A percentile compares a stretch with the other conserved stretches of the same genome.
Conservation (phyloP, 2,329 filamentous ascomycete genomes). For the Graphiopsis chlorocephala region DNA sequence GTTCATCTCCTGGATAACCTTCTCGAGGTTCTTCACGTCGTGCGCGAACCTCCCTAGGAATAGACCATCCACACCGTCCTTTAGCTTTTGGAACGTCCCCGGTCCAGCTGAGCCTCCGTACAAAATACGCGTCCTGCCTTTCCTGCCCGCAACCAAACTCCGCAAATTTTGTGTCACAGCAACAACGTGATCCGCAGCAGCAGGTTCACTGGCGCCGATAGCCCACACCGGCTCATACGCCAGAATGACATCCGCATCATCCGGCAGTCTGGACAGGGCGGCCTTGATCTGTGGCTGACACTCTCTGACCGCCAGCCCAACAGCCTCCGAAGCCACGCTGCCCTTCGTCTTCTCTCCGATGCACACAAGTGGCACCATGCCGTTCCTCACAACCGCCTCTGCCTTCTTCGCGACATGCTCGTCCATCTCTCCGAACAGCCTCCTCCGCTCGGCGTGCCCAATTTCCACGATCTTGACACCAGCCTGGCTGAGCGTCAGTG, state of each 20-base stretch:
- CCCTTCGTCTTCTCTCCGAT: conserved; percentile 65
- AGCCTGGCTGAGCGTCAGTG: conserved; percentile 62
- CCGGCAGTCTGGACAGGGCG: conserved; percentile 60
- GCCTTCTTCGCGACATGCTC: conserved; percentile 66
- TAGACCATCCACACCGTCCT: conserved; percentile 70
- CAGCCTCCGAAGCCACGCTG: conserved; percentile 45
- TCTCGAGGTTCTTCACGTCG: conserved; percentile 67
- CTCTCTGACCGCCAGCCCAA: conserved; percentile 62
- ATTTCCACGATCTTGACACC: conserved; percentile 73
- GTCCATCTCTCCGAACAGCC: conserved; percentile 74
- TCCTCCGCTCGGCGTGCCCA: conserved; percentile 74
- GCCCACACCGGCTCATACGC: conserved; percentile 91
- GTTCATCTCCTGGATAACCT: conserved; percentile 67
- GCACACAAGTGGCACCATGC: conserved; percentile 75
- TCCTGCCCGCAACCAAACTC: conserved; percentile 51
- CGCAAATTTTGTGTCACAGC: conserved; percentile 66
- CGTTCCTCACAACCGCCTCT: conserved; percentile 63
- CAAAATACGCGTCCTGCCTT: conserved; percentile 64
- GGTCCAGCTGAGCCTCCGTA: conserved; percentile 84
- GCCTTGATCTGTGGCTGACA: conserved; percentile 64
- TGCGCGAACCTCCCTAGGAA: conserved; percentile 82
- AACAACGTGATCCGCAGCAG: conserved; percentile 68
- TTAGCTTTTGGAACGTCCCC: conserved; percentile 67
- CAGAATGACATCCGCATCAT: conserved; percentile 66
- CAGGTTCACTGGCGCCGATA: conserved; percentile 72